Conservation (phyloP, 2,329 filamentous ascomycete genomes). For the Cladophialophora immunda region DNA sequence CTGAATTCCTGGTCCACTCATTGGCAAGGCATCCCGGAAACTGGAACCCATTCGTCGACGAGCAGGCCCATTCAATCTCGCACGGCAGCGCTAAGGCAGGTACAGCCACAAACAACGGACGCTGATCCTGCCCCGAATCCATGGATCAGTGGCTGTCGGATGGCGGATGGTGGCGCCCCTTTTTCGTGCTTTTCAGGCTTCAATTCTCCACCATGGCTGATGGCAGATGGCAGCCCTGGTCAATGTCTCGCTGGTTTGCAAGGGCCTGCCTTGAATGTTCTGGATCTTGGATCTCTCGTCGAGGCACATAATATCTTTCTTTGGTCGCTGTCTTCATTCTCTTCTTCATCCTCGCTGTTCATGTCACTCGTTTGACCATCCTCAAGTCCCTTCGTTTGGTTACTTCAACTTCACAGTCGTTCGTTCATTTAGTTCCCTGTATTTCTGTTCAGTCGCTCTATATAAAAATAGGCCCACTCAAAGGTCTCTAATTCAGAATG, state of each 20-base stretch:
- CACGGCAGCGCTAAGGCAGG: conserved; percentile 22
- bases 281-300: conserved; percentile 6
- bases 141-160: conserved; percentile 14
- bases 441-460: not conserved
- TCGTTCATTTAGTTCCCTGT: not conserved
- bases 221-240: not conserved
- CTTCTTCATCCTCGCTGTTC: conserved; percentile 7
- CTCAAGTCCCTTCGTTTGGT: conserved; percentile 9
- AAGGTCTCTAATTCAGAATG: conserved; percentile 18
- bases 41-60: conserved; percentile 16
- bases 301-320: not conserved
- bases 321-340: not conserved
- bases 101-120: conserved; percentile 27
- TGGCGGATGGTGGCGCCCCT: conserved; percentile 22
- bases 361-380: conserved; percentile 12
- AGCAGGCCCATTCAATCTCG: conserved; percentile 22
- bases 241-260: conserved; percentile 8
- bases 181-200: conserved; percentile 2
- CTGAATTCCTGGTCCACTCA: not conserved
- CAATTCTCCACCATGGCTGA: conserved; percentile 6
- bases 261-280: conserved; percentile 8
- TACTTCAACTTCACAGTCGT: conserved; percentile 2
- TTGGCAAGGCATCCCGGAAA: not conserved
- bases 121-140: conserved; percentile 12
- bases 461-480: not conserved